Evolutionary conservation across 1,284 basidiomycete genomes (phyloP).

Genomic region (Athelia psychrophila): DNA sequence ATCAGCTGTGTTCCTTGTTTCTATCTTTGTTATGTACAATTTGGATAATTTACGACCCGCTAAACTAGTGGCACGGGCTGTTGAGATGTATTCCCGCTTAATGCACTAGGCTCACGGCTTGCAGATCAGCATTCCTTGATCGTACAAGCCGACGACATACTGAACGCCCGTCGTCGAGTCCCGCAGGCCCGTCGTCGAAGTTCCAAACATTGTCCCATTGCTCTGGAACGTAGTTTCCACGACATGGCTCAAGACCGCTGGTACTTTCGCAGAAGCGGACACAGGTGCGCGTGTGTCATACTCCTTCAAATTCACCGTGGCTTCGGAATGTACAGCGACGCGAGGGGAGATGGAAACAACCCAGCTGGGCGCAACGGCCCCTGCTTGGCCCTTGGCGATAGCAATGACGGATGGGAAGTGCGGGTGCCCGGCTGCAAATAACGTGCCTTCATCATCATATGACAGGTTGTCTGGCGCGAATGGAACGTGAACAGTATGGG

Average conservation of each 20-base stretch:
- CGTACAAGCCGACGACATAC: constrained; percentile 57
- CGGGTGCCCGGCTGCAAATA: constrained; percentile 65
- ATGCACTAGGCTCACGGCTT: constrained; percentile 14
- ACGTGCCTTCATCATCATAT: constrained; percentile 41
- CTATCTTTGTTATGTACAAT: too few species aligned
- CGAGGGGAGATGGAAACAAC: constrained; percentile 37
- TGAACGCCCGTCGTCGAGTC: constrained; percentile 44
- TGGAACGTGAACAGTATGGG: constrained; percentile 45
- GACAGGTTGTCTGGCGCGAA: constrained; percentile 62
- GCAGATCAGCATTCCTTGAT: constrained; percentile 52
- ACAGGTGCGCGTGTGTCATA: constrained; percentile 45
- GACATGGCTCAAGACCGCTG: constrained; percentile 32
- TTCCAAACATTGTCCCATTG: constrained; percentile 49
- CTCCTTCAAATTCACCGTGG: constrained; percentile 7
- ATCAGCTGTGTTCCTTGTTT: neutral
- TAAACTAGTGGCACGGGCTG: too few species aligned
- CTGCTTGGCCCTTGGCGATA: constrained; percentile 41
- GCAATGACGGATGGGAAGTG: constrained; percentile 48
- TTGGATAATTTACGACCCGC: too few species aligned
- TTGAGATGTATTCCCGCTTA: neutral
- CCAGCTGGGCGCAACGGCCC: constrained; percentile 50
- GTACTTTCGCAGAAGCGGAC: constrained; percentile 38
- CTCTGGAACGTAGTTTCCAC: constrained; percentile 65
- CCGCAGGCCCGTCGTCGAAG: constrained; percentile 47
- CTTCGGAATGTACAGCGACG: constrained; percentile 5